phyloP scores from a whole-genome alignment of 1,284 basidiomycete genomes.

The Pseudozyma thailandica region DNA sequence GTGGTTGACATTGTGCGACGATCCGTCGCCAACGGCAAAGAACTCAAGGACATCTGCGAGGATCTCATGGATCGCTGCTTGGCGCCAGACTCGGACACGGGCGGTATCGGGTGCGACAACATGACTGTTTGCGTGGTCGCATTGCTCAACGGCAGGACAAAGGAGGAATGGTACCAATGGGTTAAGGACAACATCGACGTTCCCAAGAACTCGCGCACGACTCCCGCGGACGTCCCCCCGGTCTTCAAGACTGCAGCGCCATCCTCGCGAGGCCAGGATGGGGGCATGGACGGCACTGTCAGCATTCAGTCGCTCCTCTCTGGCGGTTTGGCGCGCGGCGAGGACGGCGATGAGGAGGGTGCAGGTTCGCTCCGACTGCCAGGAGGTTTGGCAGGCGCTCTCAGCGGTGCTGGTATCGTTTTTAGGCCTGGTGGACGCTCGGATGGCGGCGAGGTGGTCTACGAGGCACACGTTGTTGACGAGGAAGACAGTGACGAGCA shows the following conservation, averaged over 20 bases:
- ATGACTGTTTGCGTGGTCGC: slow-evolving; percentile 97
- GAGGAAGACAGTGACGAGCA: slow-evolving; percentile 56
- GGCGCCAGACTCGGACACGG: slow-evolving; percentile 90
- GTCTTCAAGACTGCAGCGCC: slow-evolving; percentile 73
- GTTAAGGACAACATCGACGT: slow-evolving; percentile 82
- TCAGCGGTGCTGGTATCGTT: slow-evolving; percentile 62
- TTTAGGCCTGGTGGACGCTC: slow-evolving; percentile 58
- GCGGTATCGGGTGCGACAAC: slow-evolving; percentile 98
- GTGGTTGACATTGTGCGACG: slow-evolving; percentile 89
- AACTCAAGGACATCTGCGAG: slow-evolving; percentile 84
- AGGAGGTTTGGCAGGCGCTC: slow-evolving; percentile 53
- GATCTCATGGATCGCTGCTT: slow-evolving; percentile 92
- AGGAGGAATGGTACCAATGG: slow-evolving; percentile 94
- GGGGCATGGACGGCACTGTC: slow-evolving; percentile 40
- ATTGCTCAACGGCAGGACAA: slow-evolving; percentile 83
- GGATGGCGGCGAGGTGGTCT: slow-evolving; percentile 57
- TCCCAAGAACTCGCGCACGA: slow-evolving; percentile 77
- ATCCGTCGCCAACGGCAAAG: slow-evolving; percentile 82
- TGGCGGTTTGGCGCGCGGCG: slow-evolving; percentile 57
- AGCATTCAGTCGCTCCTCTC: slow-evolving; percentile 63
- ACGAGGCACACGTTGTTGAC: slow-evolving; percentile 62
- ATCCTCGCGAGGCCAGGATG: slow-evolving; percentile 23
- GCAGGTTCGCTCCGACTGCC: slow-evolving; percentile 43
- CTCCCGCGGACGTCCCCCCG: slow-evolving; percentile 72
- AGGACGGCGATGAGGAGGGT: slow-evolving; percentile 48